Conservation (phyloP, 805 yeast species). For the Myxozyma melibiosi region DNA sequence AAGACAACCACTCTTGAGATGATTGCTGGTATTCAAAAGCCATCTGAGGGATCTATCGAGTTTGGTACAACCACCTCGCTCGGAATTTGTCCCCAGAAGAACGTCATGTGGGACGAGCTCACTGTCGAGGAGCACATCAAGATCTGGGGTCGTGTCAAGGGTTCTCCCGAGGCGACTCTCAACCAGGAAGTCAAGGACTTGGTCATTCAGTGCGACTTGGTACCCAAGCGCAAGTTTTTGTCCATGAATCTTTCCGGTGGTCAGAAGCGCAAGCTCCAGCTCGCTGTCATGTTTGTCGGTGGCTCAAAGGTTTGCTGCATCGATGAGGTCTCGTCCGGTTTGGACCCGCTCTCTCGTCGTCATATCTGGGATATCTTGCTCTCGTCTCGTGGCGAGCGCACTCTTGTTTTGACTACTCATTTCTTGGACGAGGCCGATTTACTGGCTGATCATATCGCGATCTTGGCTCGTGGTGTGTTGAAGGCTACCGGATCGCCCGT, state of each 20-base stretch:
- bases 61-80: constrained; percentile 36
- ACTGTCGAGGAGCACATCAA: constrained; percentile 42
- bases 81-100: constrained; percentile 45
- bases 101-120: constrained; percentile 43
- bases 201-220: constrained; percentile 40
- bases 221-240: constrained; percentile 33
- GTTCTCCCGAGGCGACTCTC: constrained; percentile 32
- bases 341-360: constrained; percentile 44
- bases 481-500: constrained; percentile 42
- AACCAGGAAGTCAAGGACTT: constrained; percentile 30
- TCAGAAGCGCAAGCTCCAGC: constrained; percentile 44
- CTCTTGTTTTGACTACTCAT: constrained; percentile 43
- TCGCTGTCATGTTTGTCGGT: constrained; percentile 45
- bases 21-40: constrained; percentile 42
- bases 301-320: constrained; percentile 43
- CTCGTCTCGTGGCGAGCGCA: constrained; percentile 38
- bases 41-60: constrained; percentile 37
- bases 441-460: constrained; percentile 42
- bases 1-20: constrained; percentile 45
- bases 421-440: constrained; percentile 45
- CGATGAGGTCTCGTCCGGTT: constrained; percentile 46
- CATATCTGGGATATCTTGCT: constrained; percentile 44
- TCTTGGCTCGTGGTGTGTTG: constrained; percentile 41
- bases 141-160: constrained; percentile 43
- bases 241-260: constrained; percentile 42